Base-by-base conservation (phyloP, 805 yeast genomes). In the Saccharomycopsis schoenii region DNA sequence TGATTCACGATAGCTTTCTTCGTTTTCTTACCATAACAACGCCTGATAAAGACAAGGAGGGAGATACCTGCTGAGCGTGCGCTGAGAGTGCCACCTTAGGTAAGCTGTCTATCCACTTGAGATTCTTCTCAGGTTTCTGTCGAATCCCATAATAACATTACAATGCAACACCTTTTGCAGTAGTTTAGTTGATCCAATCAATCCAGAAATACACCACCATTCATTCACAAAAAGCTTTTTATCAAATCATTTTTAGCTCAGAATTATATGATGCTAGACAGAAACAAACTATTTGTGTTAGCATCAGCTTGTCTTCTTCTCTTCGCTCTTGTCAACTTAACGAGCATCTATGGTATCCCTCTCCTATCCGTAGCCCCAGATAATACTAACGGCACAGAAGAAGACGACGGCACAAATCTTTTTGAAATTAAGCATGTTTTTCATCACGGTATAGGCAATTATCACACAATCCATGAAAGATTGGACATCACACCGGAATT, bases 381-480 rank as follows among this genome's bases (percentile, higher is more conserved):
- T 25, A 11, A 24, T 47, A 21, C 10, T 8, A n/a, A n/a, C n/a
- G 52, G 10, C 10, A 24, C 34, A 25, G 34, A 11, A 47, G 34
- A 21, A 21, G 34, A 47, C 10, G 34, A 47, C 6, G 25, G 21
- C 10, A 10, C 19, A 14, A 24, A 47, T 24, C 15, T 47, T 11
- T 74, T 76, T 64, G 66, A 67, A n/a, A 64, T 85, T 34, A 83
- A 76, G 66, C 89, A 85, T 67, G 77, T 85, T 3, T 83, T 74
- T 66, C 89, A 85, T 67, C 86, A 83, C 66, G 83, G 83, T 58
- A 76, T 85, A 0, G 82, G 81, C 10, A 60, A 67, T n/a, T 65
- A 76, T 59, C 73, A 76, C 56, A 72, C 70, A 29, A 64, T 71
- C 0, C 86, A 81, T 66, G 72, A 78, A 24, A 70, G 86, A 58